These are phyloP conservation scores for Patellaria atrata DNA, from an alignment of 495 filamentous ascomycete species.

Conservation along the genomic window DNA sequence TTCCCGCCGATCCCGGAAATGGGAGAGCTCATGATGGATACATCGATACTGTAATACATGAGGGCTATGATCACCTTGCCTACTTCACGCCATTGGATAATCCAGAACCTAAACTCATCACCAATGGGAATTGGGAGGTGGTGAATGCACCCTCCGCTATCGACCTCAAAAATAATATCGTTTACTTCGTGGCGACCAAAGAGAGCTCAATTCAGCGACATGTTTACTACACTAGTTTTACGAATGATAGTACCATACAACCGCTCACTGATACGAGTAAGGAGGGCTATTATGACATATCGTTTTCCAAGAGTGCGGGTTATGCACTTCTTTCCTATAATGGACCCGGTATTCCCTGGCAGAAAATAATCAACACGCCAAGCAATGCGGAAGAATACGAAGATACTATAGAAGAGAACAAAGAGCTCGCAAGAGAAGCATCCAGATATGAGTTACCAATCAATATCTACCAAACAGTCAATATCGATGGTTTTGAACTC, in stretches of 20 bases:
- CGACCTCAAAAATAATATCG: conserved; percentile 67
- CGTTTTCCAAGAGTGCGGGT: conserved; percentile 67
- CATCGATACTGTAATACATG: conserved; percentile 76
- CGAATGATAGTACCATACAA: conserved; percentile 57
- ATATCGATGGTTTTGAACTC: conserved; percentile 60
- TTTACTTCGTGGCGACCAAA: conserved; percentile 84
- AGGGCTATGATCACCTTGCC: conserved; percentile 79
- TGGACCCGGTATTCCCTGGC: conserved; percentile 80
- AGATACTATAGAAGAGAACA: conserved; percentile 63
- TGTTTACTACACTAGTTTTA: conserved; percentile 75
- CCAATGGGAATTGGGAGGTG: conserved; percentile 85
- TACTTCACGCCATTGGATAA: conserved; percentile 92
- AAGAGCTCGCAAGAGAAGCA: conserved; percentile 48
- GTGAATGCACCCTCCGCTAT: conserved; percentile 76
- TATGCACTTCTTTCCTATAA: conserved; percentile 72
- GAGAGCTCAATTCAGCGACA: conserved; percentile 80
- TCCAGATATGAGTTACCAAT: conserved; percentile 69
- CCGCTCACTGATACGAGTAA: conserved; percentile 60
- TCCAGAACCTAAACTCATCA: conserved; percentile 65
- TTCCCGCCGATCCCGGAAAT: conserved; percentile 68
- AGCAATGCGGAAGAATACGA: conserved; percentile 48
- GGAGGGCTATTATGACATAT: conserved; percentile 72
- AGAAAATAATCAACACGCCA: conserved; percentile 76
- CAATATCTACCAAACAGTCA: conserved; percentile 71
- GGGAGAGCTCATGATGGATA: conserved; percentile 76